Base-by-base conservation (phyloP, 805 yeast genomes). In the Yamadazyma kitorensis region DNA sequence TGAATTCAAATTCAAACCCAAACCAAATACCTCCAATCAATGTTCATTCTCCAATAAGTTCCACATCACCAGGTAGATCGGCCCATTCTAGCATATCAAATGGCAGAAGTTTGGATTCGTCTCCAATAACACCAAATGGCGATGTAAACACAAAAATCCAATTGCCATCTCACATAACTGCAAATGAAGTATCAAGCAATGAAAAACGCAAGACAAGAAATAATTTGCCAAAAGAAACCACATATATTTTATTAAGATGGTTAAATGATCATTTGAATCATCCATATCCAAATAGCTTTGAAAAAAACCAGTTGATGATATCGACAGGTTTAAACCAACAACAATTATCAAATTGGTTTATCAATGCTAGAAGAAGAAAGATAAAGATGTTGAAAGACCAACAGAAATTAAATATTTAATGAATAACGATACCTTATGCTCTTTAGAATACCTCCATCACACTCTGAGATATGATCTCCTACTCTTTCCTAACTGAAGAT, bases 271-370 rank as follows among this genome's bases (percentile, higher is more conserved):
- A 86, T 54, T 61, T 84, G 47, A 77, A 80, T 41, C 84, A 85
- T 50, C 95, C 95, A 10, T 86, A 86, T 55, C 95, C 95, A 3
- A 82, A 85, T 34, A 83, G 83, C 34, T 75, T 77, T 29, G 95
- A 86, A 49, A 86, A 86, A 62, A 70, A 74, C 42, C 77, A 76
- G 49, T 66, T 86, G 36, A 74, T 83, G 70, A 66, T 70, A 45
- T 70, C 73, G 52, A 86, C 95, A 0, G 91, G 93, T 0, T 68
- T 86, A 52, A 82, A 86, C 43, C 78, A 82, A 57, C 86, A 83
- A 41, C 95, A 86, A 57, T 70, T 86, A 41, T 74, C 84, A 45
- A 86, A 86, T 53, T 86, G 95, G 95, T 86, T 86, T 50, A 86
- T 86, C 51, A 86, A 86, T 54, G 94, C 91, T 13, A 74, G 95